Evolutionary conservation across 2,329 filamentous ascomycete species (phyloP), one percentile per base, ranked within the genome.

Genomic region (Colletotrichum chlorophyti): DNA sequence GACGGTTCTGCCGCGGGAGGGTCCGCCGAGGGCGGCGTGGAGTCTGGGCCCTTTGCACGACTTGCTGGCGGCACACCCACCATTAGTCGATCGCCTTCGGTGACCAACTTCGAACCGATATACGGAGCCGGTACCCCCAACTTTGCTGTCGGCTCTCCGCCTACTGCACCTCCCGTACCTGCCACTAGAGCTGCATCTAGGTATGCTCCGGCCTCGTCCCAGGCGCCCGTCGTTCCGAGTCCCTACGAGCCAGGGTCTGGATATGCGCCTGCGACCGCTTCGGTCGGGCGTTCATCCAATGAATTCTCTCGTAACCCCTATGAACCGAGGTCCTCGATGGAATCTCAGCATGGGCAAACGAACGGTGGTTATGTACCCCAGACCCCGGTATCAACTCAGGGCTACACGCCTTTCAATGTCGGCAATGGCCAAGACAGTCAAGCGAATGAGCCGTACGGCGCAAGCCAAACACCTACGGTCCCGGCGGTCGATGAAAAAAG

Each of bases 31-130:
- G 79, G 72, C 29, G 83, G 83, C 46, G 75, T 72, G 17, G 89
- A 91, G 59, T 74, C 83, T 49, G 91, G 93, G 0, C 93, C 92
- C 1, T 98, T 99, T 71, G 89, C 91, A 7, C 89, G 89, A 51
- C 86, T 97, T 49, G 82, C 90, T 24, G 86, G 89, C n/a, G 86
- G 87, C 26, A 91, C 90, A 2, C 90, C 91, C 6, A 89, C 84
- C 3, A 83, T 93, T 59, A 93, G 90, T 69, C 84, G 90, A 37
- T 86, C 89, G 2, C 87, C 90, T 4, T 95, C 91, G 5, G 82
- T 72, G 71, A 85, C 83, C 5, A 86, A 83, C 65, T 86, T 91
- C 41, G 93, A 97, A 64, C 45, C 57, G 14, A 75, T 91, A 6
- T 96, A 95, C 69, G 88, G 87, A 5, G 85, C 83, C 50, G 72